Percentiles rank a stretch among this genome's conserved stretches.
These are phyloP conservation scores for Trichosporon coremiiforme DNA, from an alignment of 1,284 basidiomycete species.

Conservation along the genomic window DNA sequence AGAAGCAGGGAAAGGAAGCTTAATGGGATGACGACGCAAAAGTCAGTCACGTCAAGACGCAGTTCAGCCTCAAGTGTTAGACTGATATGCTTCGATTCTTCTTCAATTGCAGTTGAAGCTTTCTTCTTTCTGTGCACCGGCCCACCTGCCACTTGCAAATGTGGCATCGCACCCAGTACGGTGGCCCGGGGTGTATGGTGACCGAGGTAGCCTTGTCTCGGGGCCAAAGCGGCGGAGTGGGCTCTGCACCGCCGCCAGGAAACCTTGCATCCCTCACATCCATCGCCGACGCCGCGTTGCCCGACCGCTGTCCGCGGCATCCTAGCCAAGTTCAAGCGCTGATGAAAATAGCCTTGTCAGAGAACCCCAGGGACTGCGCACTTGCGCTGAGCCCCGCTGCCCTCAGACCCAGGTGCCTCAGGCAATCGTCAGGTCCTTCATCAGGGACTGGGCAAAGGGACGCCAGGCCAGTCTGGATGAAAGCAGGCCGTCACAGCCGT, in stretches of 20 bases:
- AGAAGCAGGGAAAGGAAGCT: not conserved
- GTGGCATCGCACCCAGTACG: not conserved
- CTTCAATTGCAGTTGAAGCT: too few species aligned
- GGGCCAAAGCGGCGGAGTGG: slow-evolving; percentile 7
- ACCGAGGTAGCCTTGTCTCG: not conserved
- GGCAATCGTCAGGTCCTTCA: not conserved
- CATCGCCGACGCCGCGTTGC: slow-evolving; percentile 6
- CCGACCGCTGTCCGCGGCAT: not conserved
- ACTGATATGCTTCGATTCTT: not conserved
- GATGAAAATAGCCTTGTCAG: not conserved
- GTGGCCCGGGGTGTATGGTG: not conserved
- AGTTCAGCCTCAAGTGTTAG: not conserved
- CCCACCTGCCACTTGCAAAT: too few species aligned
- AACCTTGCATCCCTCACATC: not conserved
- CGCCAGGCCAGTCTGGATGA: not conserved
- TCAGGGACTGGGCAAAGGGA: not conserved
- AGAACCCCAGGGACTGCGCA: not conserved
- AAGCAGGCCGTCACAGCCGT: not conserved
- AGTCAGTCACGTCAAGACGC: not conserved
- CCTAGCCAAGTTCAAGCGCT: not conserved
- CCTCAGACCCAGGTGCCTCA: not conserved
- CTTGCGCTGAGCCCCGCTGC: not conserved
- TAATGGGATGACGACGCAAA: slow-evolving; percentile 3
- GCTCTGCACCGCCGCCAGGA: not conserved
- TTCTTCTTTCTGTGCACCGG: too few species aligned